Percentiles rank a stretch among this genome's conserved stretches.
These are phyloP conservation scores for Didymella glomerata DNA, from an alignment of 2,329 filamentous ascomycete species.

Conservation along the genomic window DNA sequence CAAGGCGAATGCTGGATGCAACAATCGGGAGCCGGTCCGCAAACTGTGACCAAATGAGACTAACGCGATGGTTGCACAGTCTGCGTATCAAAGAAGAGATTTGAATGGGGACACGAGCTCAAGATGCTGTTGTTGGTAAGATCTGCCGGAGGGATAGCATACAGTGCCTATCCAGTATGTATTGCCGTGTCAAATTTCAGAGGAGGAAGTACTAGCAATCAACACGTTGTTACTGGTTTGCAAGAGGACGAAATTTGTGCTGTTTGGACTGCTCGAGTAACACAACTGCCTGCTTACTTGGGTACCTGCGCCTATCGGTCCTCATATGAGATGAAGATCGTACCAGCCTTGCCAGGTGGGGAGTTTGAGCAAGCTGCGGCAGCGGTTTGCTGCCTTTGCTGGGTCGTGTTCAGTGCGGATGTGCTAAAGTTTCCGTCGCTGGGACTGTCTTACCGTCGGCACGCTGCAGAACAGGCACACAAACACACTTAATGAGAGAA, in stretches of 20 bases:
- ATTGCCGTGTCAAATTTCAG: neutral
- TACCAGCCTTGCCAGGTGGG: neutral
- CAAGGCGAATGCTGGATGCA: slow-evolving; percentile 12
- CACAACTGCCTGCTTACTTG: slow-evolving; percentile 3
- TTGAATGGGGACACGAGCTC: neutral
- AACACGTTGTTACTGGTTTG: neutral
- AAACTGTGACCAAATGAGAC: slow-evolving; percentile 21
- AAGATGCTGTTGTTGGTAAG: neutral
- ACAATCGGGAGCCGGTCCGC: slow-evolving; percentile 18
- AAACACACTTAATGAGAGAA: neutral
- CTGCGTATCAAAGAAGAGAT: neutral
- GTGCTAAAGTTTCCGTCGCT: slow-evolving; percentile 1
- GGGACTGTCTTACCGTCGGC: slow-evolving; percentile 8
- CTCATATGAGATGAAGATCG: neutral
- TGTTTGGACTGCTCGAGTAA: slow-evolving; percentile 1
- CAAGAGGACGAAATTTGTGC: neutral
- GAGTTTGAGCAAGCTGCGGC: slow-evolving; percentile 8
- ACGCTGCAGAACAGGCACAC: slow-evolving; percentile 10
- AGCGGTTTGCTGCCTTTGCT: slow-evolving; percentile 13
- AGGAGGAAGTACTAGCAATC: neutral
- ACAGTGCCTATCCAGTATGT: neutral
- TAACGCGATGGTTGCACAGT: slow-evolving; percentile 17
- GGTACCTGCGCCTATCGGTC: slow-evolving; percentile 4
- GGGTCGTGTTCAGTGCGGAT: slow-evolving; percentile 2
- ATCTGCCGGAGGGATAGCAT: neutral